A percentile compares a stretch with the other conserved stretches of the same genome.
Evolutionary conservation across 2,329 filamentous ascomycete species (phyloP).

Genomic region (Zymoseptoria passerinii): DNA sequence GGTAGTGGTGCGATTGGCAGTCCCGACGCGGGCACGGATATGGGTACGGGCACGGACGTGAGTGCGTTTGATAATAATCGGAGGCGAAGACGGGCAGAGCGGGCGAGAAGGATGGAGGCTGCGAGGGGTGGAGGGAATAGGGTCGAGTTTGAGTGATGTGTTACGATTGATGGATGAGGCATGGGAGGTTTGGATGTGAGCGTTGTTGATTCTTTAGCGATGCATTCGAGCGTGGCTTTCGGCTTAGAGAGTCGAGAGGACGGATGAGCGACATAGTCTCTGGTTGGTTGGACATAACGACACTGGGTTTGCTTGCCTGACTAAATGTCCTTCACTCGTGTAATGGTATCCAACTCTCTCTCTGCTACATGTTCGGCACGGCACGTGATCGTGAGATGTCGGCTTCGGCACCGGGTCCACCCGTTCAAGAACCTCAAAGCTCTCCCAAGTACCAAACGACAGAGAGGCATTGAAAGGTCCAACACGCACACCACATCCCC

Average conservation of each 20-base stretch:
- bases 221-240: neutral
- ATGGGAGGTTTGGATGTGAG: neutral
- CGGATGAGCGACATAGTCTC: neutral
- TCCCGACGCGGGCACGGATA: slow-evolving; percentile 29
- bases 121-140: slow-evolving; percentile 30
- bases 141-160: slow-evolving; percentile 41
- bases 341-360: neutral
- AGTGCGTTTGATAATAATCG: slow-evolving; percentile 47
- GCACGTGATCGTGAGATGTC: neutral
- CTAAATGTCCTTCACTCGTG: no score
- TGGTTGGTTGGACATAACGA: neutral
- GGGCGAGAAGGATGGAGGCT: slow-evolving; percentile 34
- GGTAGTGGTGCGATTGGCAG: slow-evolving; percentile 22
- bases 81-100: slow-evolving; percentile 45
- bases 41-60: slow-evolving; percentile 33
- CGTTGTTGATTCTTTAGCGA: neutral
- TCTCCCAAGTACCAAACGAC: neutral
- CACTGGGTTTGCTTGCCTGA: neutral
- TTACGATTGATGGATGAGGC: neutral
- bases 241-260: neutral
- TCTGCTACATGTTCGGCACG: no score
- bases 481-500: slow-evolving; percentile 3
- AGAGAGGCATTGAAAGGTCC: neutral
- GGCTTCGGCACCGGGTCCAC: neutral
- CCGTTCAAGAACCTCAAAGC: neutral